Percentiles rank a stretch among this genome's conserved stretches.
Conservation (phyloP, 2,329 filamentous ascomycete species). For the Xylariaceae sp. region DNA sequence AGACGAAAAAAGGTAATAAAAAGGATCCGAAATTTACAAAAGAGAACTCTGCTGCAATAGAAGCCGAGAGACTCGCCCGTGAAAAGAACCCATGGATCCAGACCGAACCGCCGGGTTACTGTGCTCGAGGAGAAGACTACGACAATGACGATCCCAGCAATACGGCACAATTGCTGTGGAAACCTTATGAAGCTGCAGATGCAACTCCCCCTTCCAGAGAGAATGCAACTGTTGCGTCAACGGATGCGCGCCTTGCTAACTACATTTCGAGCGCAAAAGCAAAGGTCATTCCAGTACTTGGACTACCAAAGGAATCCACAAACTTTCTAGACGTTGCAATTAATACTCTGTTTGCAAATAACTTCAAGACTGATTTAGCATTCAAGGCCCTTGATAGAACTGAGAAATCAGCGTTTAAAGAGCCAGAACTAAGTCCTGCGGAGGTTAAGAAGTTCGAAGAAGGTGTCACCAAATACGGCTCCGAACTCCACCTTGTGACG, state of each 20-base stretch:
- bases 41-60: slow-evolving; percentile 72
- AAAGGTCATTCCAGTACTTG: slow-evolving; percentile 57
- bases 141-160: slow-evolving; percentile 66
- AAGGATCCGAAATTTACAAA: slow-evolving; percentile 76
- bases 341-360: slow-evolving; percentile 65
- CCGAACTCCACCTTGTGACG: slow-evolving; percentile 78
- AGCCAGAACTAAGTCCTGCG: slow-evolving; percentile 72
- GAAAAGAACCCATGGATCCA: slow-evolving; percentile 88
- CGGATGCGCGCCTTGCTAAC: slow-evolving; percentile 61
- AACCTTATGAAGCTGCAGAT: slow-evolving; percentile 54
- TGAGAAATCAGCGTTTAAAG: slow-evolving; percentile 71
- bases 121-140: slow-evolving; percentile 76
- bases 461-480: slow-evolving; percentile 83
- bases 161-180: slow-evolving; percentile 75
- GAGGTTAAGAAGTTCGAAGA: slow-evolving; percentile 92
- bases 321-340: slow-evolving; percentile 85
- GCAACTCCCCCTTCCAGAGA: slow-evolving; percentile 12
- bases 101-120: slow-evolving; percentile 84
- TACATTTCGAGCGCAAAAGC: slow-evolving; percentile 70
- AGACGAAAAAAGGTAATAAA: slow-evolving; percentile 78
- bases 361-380: slow-evolving; percentile 68
- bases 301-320: slow-evolving; percentile 71
- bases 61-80: slow-evolving; percentile 74
- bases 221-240: slow-evolving; percentile 38
- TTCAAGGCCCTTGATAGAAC: slow-evolving; percentile 65